Evolutionary conservation across 768 basidiomycete species (phyloP).

Genomic region (Thelephora ganbajun): DNA sequence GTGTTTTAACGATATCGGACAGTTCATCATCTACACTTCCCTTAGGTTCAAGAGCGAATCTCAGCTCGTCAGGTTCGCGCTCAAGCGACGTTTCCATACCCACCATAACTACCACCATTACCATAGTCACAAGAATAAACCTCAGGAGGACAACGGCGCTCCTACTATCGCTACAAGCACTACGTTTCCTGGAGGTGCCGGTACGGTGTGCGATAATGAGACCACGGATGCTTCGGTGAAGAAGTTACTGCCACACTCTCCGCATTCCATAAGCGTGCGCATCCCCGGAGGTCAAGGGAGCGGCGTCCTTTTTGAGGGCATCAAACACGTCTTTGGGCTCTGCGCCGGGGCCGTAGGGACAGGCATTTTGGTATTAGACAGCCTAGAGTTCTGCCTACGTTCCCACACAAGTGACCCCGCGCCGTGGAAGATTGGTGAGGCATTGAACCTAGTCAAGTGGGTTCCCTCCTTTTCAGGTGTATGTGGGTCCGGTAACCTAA

Average conservation of each 20-base stretch:
- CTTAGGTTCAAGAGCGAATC: slow-evolving; percentile 13
- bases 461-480: slow-evolving; percentile 5
- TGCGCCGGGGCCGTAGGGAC: too few relatives aligned
- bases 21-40: slow-evolving; percentile 11
- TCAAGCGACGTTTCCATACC: slow-evolving; percentile 6
- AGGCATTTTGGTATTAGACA: slow-evolving; percentile 12
- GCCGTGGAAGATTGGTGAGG: slow-evolving; percentile 18
- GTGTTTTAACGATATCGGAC: slow-evolving; percentile 9
- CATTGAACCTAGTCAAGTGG: slow-evolving; percentile 24
- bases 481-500: not conserved
- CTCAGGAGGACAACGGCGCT: not conserved
- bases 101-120: slow-evolving; percentile 16
- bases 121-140: slow-evolving; percentile 18
- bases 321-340: too few relatives aligned
- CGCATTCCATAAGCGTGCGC: not conserved
- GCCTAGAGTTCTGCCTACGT: slow-evolving; percentile 24
- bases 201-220: slow-evolving; percentile 8
- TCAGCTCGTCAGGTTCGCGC: slow-evolving; percentile 14
- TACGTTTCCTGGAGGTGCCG: slow-evolving; percentile 14
- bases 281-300: too few relatives aligned
- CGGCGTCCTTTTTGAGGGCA: too few relatives aligned
- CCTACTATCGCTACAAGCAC: slow-evolving; percentile 8
- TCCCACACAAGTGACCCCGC: slow-evolving; percentile 21
- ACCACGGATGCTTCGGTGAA: not conserved
- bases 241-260: slow-evolving; percentile 2